Base-by-base conservation (phyloP, 1,139 yeast species). In the Saccharomyces hybrid region DNA sequence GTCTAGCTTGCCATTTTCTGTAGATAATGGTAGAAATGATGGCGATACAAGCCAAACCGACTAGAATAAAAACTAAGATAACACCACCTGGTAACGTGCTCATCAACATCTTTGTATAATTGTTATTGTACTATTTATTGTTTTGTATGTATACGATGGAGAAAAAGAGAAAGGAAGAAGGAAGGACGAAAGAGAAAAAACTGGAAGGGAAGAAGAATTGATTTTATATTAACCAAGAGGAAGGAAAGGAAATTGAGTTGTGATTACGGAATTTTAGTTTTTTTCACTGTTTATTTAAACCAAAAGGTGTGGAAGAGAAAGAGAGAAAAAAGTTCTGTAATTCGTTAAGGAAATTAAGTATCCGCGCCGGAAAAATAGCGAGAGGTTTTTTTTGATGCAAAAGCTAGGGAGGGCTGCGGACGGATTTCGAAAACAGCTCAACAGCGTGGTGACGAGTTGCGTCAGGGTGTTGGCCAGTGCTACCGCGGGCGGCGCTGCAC, bases 71-170 rank as follows among this genome's bases (percentile, higher is more conserved):
- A 60, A 78, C 82, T 66, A 78, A 73, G 66, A 78, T 78, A 68
- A 77, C 81, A 70, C 81, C 81, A 62, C 76, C 75, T 70, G 82
- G 81, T 67, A 78, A 73, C 79, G 76, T 77, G 68, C 49, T 52
- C 48, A 47, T 51, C 44, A 38, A 38, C 44, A 38, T 38, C 44
- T 38, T 38, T 38, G 44, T 38, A 38, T 38, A 38, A 34, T 47
- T 50, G 28, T 49, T 49, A 27, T 41, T 49, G 26, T 49, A n/a
- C 8, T 50, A 23, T 28, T 46, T 34, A 42, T 25, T 41, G 19
- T 26, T 16, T 8, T 41, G 13, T 28, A 8, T 41, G 27, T 26
- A 25, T 19, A 16, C 26, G 31, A 29, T 3, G 28, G 16, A 16
- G 28, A 6, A 16, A 16, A 29, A 47, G 41, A 47, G 27, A 11